Base-by-base conservation (phyloP, 306 rosid genomes). In the Vigna mungo region DNA sequence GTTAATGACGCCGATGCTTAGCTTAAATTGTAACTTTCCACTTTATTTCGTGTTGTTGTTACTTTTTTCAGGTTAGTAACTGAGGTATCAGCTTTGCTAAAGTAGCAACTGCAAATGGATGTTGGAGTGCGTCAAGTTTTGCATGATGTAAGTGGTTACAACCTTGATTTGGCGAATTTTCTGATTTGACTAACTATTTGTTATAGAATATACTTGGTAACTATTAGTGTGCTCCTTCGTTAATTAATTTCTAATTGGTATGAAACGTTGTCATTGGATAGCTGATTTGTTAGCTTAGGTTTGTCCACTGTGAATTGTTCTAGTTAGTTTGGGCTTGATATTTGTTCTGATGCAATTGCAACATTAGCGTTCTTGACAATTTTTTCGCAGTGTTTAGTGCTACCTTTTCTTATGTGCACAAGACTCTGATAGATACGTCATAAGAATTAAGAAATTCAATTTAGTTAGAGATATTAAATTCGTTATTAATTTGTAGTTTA, bases 71-170 rank as follows among this genome's bases (percentile, higher is more conserved):
- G 89, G 81, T 71, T 79, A 66, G 72, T 68, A 66, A 49, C 25
- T 68, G 64, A 56, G 10, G 65, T 30, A 3, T 17, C 46, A 55
- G 79, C 53, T 74, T 71, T 41, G 75, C 82, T 68, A 68, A 73
- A 39, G 39, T 76, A 18, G 70, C 72, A 51, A 27, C 65, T 72
- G 30, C 39, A 39, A 44, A 88, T 87, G 95, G 74, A 77, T 47
- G 62, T 48, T 68, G 84, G 55, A 48, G 72, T 77, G 23, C 85
- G 18, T 44, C 82, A 16, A n/a, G 15, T 46, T 82, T 66, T 72
- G 75, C 89, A 56, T 20, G 84, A 85, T 64, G 97, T 92, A 88
- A 89, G 96, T 37, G 72, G 66, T 53, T 68, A 18, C 41, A 69
- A 77, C 41, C 59, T 52, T 76, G 71, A 72, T 74, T 56, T 54